phyloP scores from a whole-genome alignment of 1,284 basidiomycete genomes.

The Ceratobasidium sp. region DNA sequence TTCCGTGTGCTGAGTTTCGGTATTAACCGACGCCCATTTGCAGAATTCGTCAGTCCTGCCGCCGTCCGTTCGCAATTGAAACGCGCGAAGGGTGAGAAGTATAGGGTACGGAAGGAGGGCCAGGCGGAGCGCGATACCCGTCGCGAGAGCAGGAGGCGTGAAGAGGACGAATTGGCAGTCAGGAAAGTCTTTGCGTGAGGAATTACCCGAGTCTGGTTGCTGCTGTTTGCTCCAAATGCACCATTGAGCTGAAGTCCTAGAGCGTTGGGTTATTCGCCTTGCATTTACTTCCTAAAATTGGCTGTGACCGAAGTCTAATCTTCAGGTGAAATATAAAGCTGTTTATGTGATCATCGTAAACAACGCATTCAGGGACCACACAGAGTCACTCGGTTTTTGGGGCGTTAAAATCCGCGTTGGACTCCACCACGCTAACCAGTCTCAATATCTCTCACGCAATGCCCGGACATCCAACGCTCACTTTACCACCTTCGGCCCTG shows the following conservation, averaged over 20 bases:
- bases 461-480: slow-evolving; percentile 27
- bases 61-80: slow-evolving; percentile 79
- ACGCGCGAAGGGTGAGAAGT: slow-evolving; percentile 81
- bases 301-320: not conserved
- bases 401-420: not conserved
- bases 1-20: slow-evolving; percentile 35
- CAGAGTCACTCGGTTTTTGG: not conserved
- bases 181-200: slow-evolving; percentile 87
- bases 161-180: slow-evolving; percentile 85
- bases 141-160: slow-evolving; percentile 70
- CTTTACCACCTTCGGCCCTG: slow-evolving; percentile 1
- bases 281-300: too few species aligned
- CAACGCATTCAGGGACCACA: not conserved
- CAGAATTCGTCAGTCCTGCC: slow-evolving; percentile 92
- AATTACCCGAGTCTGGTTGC: not conserved
- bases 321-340: not conserved
- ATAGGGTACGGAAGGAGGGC: slow-evolving; percentile 82
- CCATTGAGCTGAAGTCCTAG: not conserved
- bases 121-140: slow-evolving; percentile 73
- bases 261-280: too few species aligned
- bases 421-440: not conserved
- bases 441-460: not conserved
- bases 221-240: not conserved
- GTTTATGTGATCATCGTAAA: not conserved
- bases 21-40: not conserved